Base-by-base conservation (phyloP, 768 basidiomycete genomes). In the Boletellus ananiceps region DNA sequence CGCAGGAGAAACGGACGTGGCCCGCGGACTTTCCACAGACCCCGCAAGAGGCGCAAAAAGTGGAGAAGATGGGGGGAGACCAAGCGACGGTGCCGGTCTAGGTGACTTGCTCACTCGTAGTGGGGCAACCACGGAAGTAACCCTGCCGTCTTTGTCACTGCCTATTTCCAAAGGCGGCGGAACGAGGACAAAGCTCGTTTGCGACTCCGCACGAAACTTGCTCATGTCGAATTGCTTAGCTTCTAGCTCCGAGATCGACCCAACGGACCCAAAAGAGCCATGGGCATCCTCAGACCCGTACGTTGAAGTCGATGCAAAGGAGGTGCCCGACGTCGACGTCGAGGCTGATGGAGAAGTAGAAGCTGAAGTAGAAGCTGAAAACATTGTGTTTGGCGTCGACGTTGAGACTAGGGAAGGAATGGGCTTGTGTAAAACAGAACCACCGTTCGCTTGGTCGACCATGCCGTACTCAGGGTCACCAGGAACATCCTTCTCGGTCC, bases 41-140 rank as follows among this genome's bases (percentile, higher is more conserved):
- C 29, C 14, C 5, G 14, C 23, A 4, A 54, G 47, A 12, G 53
- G 44, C 2, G 47, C 36, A 1, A 51, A 49, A 11, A 61, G 49
- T 8, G 59, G 62, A 2, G 57, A 59, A 8, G 50, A 47, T 8
- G 55, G 57, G 34, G 52, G 49, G 29, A 48, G 27, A 40, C 54
- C 37, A 40, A 58, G 47, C 7, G 56, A 64, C 3, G 55, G 51
- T 2, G 60, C 29, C 21, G 54, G 40, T n/a, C 54, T 56, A 11
- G 65, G 63, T 0, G 59, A 54, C 54, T 69, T 67, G 45, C 48
- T 49, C 16, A 67, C 31, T 11, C 65, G 57, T 0, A 67, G 40
- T 0, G 66, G 66, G 8, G 67, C 62, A 2, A 67, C 53, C 0
- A 31, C 25, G 0, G 64, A 43, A 1, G 59, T 52, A 1, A 43